Conservation (phyloP, 2,329 filamentous ascomycete species). For the Xylaria multiplex region DNA sequence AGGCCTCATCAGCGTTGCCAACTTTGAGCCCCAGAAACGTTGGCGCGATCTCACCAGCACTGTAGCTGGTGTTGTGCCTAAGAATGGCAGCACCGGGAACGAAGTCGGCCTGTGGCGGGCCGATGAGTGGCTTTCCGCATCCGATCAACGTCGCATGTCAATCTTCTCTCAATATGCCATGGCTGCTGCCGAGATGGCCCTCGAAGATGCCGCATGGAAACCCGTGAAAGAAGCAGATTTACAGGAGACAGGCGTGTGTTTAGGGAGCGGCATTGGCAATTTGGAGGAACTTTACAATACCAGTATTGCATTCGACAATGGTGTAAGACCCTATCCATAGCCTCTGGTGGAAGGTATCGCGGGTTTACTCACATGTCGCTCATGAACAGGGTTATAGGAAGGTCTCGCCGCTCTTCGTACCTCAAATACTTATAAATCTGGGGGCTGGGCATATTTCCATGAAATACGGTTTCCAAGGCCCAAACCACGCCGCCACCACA, state of each 20-base stretch:
- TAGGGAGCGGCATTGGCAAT: conserved; percentile 96
- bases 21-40: conserved; percentile 62
- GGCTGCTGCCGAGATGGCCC: conserved; percentile 84
- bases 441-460: conserved; percentile 96
- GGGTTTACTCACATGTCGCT: conserved; percentile 24
- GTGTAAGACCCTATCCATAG: conserved; percentile 61
- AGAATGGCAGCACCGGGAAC: conserved; percentile 25
- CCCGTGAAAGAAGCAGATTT: conserved; percentile 68
- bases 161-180: conserved; percentile 91
- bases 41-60: conserved; percentile 84
- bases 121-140: conserved; percentile 62
- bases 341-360: conserved; percentile 12
- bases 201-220: conserved; percentile 83
- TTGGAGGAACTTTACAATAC: conserved; percentile 90
- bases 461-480: conserved; percentile 87
- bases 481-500: conserved; percentile 91
- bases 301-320: conserved; percentile 77
- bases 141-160: conserved; percentile 82
- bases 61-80: conserved; percentile 84
- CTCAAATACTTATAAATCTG: conserved; percentile 91
- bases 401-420: conserved; percentile 92
- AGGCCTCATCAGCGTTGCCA: conserved; percentile 79
- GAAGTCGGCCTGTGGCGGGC: conserved; percentile 58
- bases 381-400: conserved; percentile 81
- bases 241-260: conserved; percentile 86